Evolutionary conservation across 2,329 filamentous ascomycete species (phyloP).

Genomic region (Pseudocercospora macadamiae): DNA sequence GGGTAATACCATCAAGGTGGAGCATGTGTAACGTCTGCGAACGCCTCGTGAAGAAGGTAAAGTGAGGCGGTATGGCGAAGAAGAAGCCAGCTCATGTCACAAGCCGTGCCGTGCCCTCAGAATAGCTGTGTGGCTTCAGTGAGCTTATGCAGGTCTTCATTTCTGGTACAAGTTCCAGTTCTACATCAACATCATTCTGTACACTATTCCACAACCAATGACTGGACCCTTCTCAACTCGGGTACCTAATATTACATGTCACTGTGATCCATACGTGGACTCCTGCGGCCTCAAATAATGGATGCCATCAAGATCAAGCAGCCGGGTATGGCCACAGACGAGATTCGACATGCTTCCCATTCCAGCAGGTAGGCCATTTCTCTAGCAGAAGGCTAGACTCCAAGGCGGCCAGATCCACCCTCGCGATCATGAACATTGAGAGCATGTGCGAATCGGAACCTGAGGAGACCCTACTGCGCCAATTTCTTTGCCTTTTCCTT

Average conservation of each 20-base stretch:
- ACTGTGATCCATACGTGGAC: too few species aligned
- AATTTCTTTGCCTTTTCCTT: too few species aligned
- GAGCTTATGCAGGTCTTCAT: not conserved
- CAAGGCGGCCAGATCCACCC: too few species aligned
- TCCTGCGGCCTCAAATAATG: too few species aligned
- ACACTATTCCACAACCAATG: not conserved
- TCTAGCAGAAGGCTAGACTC: too few species aligned
- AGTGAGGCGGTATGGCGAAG: constrained; percentile 6
- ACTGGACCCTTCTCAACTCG: too few species aligned
- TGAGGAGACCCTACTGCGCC: too few species aligned
- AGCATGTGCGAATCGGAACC: too few species aligned
- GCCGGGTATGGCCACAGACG: not conserved
- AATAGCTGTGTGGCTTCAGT: not conserved
- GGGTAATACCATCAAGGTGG: not conserved
- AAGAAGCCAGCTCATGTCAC: not conserved
- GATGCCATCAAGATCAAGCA: not conserved
- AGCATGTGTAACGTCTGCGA: not conserved
- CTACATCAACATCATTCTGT: not conserved
- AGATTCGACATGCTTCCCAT: too few species aligned
- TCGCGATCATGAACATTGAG: too few species aligned
- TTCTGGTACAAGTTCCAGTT: not conserved
- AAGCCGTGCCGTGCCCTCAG: not conserved
- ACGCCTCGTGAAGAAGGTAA: not conserved
- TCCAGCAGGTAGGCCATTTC: too few species aligned
- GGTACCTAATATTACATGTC: too few species aligned